phyloP scores from a whole-genome alignment of 257 asterid genomes.

The Leonotis leonurus region DNA sequence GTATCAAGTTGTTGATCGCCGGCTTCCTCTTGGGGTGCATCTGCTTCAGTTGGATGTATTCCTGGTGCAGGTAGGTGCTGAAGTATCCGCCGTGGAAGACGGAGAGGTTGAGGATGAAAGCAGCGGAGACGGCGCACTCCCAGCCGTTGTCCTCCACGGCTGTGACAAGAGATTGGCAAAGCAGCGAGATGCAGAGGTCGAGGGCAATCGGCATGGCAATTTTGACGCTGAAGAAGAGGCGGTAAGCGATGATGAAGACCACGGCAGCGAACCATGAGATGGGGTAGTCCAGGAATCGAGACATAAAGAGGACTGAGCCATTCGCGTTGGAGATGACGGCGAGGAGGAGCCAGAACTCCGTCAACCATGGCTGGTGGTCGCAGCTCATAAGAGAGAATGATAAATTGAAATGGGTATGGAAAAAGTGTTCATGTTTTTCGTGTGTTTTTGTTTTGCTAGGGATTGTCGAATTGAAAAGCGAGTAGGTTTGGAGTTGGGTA shows the following conservation, averaged over 20 bases:
- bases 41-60: slow-evolving; percentile 10
- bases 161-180: slow-evolving; percentile 17
- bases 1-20: slow-evolving; percentile 2
- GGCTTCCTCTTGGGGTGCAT: slow-evolving; percentile 21
- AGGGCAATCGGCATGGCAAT: slow-evolving; percentile 26
- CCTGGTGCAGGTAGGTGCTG: slow-evolving; percentile 14
- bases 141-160: background rate
- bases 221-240: slow-evolving; percentile 26
- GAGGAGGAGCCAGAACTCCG: slow-evolving; percentile 32
- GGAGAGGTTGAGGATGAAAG: slow-evolving; percentile 21
- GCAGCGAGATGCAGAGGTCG: slow-evolving; percentile 25
- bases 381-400: background rate
- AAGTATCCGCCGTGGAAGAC: slow-evolving; percentile 27
- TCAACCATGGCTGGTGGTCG: slow-evolving; percentile 16
- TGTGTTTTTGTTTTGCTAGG: background rate
- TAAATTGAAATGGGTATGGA: background rate
- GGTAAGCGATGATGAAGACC: slow-evolving; percentile 22
- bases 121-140: slow-evolving; percentile 16
- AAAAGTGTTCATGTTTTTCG: background rate
- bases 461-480: background rate
- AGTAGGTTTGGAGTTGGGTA: background rate
- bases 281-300: slow-evolving; percentile 24
- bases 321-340: slow-evolving; percentile 28
- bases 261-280: slow-evolving; percentile 24
- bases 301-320: slow-evolving; percentile 24